These are phyloP conservation scores for Phytophthora pinifolia DNA, from an alignment of 352 stramenopile species.

Conservation along the genomic window DNA sequence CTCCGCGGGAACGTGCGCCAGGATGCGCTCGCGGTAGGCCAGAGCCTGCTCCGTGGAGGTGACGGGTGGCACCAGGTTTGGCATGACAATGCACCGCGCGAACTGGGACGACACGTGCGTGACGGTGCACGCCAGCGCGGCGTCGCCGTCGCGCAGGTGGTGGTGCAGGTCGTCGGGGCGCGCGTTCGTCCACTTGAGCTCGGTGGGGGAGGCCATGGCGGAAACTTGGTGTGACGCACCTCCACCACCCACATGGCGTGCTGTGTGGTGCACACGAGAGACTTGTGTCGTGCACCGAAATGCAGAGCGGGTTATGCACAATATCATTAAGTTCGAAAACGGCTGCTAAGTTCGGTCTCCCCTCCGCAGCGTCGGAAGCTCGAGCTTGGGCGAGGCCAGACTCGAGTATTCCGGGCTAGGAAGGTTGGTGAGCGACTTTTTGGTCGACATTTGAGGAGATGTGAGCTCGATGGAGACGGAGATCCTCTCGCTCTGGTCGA, in stretches of 20 bases:
- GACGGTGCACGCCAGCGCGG: slow-evolving; percentile 81
- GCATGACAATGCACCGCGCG: slow-evolving; percentile 95
- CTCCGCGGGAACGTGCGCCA: slow-evolving; percentile 77
- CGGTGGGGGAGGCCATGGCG: slow-evolving; percentile 20
- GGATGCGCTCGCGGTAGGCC: slow-evolving; percentile 96
- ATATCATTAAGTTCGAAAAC: slow-evolving; percentile 14
- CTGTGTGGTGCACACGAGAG: neutral
- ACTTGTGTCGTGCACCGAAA: slow-evolving; percentile 10
- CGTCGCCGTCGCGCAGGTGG: slow-evolving; percentile 94
- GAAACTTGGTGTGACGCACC: slow-evolving; percentile 15
- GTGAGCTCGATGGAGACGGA: slow-evolving; percentile 20
- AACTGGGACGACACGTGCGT: slow-evolving; percentile 84
- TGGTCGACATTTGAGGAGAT: slow-evolving; percentile 5
- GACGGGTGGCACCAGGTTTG: slow-evolving; percentile 97
- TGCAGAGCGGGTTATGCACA: slow-evolving; percentile 8
- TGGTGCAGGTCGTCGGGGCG: slow-evolving; percentile 97
- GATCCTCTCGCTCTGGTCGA: slow-evolving; percentile 12
- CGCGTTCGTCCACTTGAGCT: slow-evolving; percentile 43
- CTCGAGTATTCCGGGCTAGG: slow-evolving; percentile 19
- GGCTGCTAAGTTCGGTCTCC: neutral
- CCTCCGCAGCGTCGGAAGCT: neutral
- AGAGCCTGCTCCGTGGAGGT: slow-evolving; percentile 94
- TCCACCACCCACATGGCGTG: slow-evolving; percentile 26
- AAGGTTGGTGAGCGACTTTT: slow-evolving; percentile 18
- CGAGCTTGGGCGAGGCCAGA: slow-evolving; percentile 17